Percentiles rank a stretch among this genome's conserved stretches.
Evolutionary conservation across 371 early-diverging fungal genomes (phyloP).

Genomic region (Zopfochytrium polystomum): DNA sequence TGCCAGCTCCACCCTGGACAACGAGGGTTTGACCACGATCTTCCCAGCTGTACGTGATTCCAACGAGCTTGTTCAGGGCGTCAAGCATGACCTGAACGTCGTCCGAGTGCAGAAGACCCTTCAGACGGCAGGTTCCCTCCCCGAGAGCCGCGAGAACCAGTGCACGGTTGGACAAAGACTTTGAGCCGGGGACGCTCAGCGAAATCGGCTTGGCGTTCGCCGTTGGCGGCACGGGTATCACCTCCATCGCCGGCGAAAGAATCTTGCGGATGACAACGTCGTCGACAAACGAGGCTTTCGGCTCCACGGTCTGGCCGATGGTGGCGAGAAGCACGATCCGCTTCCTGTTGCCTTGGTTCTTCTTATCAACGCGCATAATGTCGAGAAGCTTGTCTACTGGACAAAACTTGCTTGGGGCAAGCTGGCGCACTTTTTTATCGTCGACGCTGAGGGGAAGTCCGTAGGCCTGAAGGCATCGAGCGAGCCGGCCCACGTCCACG

Average conservation of each 20-base stretch:
- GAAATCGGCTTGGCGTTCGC: constrained; percentile 3
- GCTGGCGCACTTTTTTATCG: constrained; percentile 65
- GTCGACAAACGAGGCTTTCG: constrained; percentile 72
- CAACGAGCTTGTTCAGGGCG: constrained; percentile 83
- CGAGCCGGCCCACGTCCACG: constrained; percentile 85
- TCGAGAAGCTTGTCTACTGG: constrained; percentile 81
- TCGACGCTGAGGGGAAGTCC: constrained; percentile 81
- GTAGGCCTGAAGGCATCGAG: constrained; percentile 81
- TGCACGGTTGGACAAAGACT: constrained; percentile 96
- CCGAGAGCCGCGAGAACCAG: constrained; percentile 90
- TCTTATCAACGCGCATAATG: constrained; percentile 93
- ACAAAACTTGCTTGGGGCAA: constrained; percentile 51
- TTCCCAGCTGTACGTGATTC: constrained; percentile 85
- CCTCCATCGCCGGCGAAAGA: constrained; percentile 72
- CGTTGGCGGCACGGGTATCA: constrained; percentile 31
- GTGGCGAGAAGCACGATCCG: constrained; percentile 83
- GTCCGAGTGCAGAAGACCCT: constrained; percentile 90
- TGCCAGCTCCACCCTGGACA: constrained; percentile 71
- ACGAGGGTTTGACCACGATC: constrained; percentile 88
- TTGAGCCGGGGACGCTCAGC: constrained; percentile 89
- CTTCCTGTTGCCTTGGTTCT: constrained; percentile 89
- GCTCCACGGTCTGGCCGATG: constrained; percentile 84
- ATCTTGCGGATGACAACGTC: constrained; percentile 82
- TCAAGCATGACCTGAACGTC: constrained; percentile 96
- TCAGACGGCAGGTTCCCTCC: constrained; percentile 75